These are phyloP conservation scores for Didymella segeticola DNA, from an alignment of 2,329 filamentous ascomycete genomes.

Conservation along the genomic window DNA sequence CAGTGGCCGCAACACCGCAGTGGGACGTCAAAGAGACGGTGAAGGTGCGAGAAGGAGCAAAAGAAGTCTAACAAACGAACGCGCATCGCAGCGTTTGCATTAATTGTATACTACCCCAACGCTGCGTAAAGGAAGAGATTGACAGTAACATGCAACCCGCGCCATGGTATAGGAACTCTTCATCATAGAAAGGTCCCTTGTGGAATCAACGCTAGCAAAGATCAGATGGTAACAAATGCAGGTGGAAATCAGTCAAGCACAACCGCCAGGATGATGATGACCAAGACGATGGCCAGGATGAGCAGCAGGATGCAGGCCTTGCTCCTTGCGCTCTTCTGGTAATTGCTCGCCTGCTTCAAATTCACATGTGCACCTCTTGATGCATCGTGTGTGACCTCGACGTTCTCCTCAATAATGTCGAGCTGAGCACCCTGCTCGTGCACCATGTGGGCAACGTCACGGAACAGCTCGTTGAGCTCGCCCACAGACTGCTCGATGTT, in stretches of 20 bases:
- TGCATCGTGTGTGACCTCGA: constrained; percentile 80
- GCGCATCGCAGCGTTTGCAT: constrained; percentile 5
- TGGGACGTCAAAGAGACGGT: neutral
- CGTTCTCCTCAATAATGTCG: constrained; percentile 86
- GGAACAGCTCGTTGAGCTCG: constrained; percentile 94
- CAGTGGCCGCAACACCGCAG: neutral
- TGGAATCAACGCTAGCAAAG: constrained; percentile 12
- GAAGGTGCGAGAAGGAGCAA: neutral
- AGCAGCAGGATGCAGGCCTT: constrained; percentile 93
- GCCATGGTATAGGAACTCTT: constrained; percentile 28
- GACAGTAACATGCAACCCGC: constrained; percentile 4
- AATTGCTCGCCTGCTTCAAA: constrained; percentile 81
- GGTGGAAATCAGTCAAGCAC: constrained; percentile 67
- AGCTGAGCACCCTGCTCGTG: constrained; percentile 90
- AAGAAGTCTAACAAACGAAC: neutral
- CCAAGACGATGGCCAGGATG: constrained; percentile 85
- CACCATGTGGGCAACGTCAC: constrained; percentile 97
- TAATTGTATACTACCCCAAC: neutral
- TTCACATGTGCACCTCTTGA: constrained; percentile 87
- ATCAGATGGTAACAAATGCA: constrained; percentile 11
- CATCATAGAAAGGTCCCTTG: too few relatives aligned
- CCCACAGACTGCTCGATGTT: constrained; percentile 97
- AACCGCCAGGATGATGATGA: constrained; percentile 87
- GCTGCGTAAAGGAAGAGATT: neutral
- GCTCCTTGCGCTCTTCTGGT: constrained; percentile 94